Evolutionary conservation across 805 yeast species (phyloP), one percentile per base, ranked within the genome.

Genomic region (Myxozyma udenii): DNA sequence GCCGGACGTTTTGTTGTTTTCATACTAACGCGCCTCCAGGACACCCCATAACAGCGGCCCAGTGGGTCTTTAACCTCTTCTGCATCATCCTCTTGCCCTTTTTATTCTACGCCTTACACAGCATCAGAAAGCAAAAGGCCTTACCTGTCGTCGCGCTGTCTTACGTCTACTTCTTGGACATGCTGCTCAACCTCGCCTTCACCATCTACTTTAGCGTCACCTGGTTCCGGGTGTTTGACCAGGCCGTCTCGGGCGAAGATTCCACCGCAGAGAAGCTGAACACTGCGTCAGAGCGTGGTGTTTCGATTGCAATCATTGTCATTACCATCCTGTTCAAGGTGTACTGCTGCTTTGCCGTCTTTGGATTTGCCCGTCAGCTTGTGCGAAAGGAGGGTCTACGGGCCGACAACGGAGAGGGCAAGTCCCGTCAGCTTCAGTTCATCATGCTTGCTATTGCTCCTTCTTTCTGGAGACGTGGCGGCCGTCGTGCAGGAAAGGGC

Each of bases 21-120:
- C 18, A n/a, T 14, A 36, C 38, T 28, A 23, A 37, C 33, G 6
- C 6, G 9, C n/a, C 2, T 30, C 4, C 24, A 61, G 93, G 96
- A 1, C 96, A 90, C 64, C 93, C 93, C 1, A 74, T 90, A 49
- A 83, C 81, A 53, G 78, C 83, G 54, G 72, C 85, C 71, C 97
- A 91, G 65, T 86, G 96, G 93, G 53, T 85, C 1, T 80, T 83
- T 59, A 88, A 90, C 67, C 61, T 84, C 16, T 66, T 83, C 52
- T 83, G 95, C 2, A 71, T 86, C 14, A 48, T 78, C 2, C 73
- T 81, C 4, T 69, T 90, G 40, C 81, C 89, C 2, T 75, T 85
- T 48, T 87, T 83, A 66, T 70, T 81, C 2, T 71, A 77, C 36
- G 93, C 88, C 0, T 73, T 79, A 39, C 66, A 66, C 41, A 71